Base-by-base conservation (phyloP, 345 rosid species). In the Hypericum perforatum region DNA sequence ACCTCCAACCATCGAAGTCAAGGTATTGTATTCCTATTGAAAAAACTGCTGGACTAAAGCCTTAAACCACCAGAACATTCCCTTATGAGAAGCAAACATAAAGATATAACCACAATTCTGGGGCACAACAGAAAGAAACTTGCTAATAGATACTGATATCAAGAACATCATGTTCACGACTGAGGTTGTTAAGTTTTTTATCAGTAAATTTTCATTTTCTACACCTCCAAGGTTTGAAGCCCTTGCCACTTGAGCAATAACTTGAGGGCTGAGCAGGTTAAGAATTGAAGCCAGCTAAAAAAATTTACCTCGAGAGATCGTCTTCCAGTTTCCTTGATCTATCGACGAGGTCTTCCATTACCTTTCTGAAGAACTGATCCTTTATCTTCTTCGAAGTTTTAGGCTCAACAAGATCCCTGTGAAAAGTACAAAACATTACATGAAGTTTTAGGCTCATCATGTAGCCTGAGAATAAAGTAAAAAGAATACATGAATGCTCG, bases 291-390 rank as follows among this genome's bases (percentile, higher is more conserved):
- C 51, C 1, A 43, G 8, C 7, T 22, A 1, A 43, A 22, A 29
- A 7, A 16, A n/a, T n/a, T 59, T 72, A 88, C 98, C 97, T 76
- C 55, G 63, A 70, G 36, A 85, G 55, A 47, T 69, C 84, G 0
- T 57, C 78, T 70, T 88, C 94, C 54, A 92, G 67, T 69, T 70
- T 76, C 69, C 40, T 70, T 43, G 82, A 65, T 74, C 78, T 78
- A 63, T 61, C 58, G 60, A 69, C 39, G 43, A 82, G 67, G 57
- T 78, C 84, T 66, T 85, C 95, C 65, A 81, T 75, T 57, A 76
- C 78, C 71, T 76, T 83, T 41, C 69, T 62, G 48, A 85, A 73
- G 68, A 68, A 72, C 45, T 75, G 74, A 51, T 81, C 75, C 56
- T 74, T 63, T 63, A 52, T 59, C 66, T 66, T 74, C 64, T 74